A percentile compares a stretch with the other conserved stretches of the same genome.
Conservation (phyloP, 2,329 filamentous ascomycete species). For the Colletotrichum phormii region DNA sequence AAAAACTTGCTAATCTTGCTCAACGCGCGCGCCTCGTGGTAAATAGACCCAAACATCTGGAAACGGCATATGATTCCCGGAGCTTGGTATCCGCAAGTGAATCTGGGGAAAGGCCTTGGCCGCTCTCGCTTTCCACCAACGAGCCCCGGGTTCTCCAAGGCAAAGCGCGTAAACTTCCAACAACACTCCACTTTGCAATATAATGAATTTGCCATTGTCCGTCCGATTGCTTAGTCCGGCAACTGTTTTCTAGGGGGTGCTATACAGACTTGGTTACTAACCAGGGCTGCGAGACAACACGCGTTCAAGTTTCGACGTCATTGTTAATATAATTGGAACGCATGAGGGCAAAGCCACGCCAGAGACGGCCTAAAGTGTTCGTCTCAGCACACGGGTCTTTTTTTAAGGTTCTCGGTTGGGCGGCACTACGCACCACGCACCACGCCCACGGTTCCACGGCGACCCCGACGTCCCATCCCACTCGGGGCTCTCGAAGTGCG, state of each 20-base stretch:
- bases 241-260: background rate
- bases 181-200: background rate
- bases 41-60: background rate
- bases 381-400: background rate
- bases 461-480: background rate
- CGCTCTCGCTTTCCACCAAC: too few species aligned
- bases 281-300: background rate
- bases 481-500: background rate
- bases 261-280: background rate
- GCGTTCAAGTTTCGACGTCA: slow-evolving; percentile 5
- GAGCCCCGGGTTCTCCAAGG: background rate
- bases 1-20: background rate
- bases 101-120: background rate
- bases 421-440: background rate
- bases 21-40: background rate
- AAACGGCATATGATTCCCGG: background rate
- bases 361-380: background rate
- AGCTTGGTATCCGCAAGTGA: background rate
- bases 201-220: background rate
- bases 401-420: slow-evolving; percentile 8
- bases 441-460: background rate
- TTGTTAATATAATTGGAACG: background rate
- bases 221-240: background rate
- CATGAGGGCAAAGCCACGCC: slow-evolving; percentile 10
- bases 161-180: background rate